Percentiles rank a stretch among this genome's conserved stretches.
These are phyloP conservation scores for Tritrichomonas musculus DNA, from an alignment of 208 protist genomes.

Conservation along the genomic window DNA sequence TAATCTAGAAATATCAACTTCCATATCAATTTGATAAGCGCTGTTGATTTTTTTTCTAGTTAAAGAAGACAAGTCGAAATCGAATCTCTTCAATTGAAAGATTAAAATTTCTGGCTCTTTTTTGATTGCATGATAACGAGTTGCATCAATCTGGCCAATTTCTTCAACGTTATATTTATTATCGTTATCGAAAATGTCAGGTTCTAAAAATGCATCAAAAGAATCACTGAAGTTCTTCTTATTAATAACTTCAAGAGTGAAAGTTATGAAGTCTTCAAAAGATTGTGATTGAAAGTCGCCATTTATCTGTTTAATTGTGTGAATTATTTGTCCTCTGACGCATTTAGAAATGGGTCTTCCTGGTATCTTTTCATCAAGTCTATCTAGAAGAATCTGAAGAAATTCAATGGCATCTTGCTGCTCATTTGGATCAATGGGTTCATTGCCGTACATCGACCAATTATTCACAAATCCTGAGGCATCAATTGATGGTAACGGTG, in stretches of 20 bases:
- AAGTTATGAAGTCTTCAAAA: not conserved
- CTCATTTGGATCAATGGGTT: constrained; percentile 6
- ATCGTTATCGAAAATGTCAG: not conserved
- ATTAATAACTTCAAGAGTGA: not conserved
- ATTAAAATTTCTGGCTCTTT: not conserved
- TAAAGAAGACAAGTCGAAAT: constrained; percentile 10
- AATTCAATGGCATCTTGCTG: constrained; percentile 22
- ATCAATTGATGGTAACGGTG: not conserved
- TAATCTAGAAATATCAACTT: not conserved
- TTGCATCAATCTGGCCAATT: not conserved
- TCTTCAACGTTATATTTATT: not conserved
- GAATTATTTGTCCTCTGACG: not conserved
- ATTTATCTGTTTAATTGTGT: not conserved
- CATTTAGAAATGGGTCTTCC: not conserved
- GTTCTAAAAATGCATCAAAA: not conserved
- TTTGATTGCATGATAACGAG: not conserved
- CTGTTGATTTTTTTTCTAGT: not conserved
- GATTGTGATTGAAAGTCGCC: not conserved
- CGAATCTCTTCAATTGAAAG: not conserved
- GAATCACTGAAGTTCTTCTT: not conserved
- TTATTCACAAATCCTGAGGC: not conserved
- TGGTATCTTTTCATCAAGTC: not conserved
- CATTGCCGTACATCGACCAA: not conserved
- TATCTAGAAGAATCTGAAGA: not conserved
- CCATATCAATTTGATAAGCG: not conserved